Base-by-base conservation (phyloP, 768 basidiomycete genomes). In the Pisolithus microcarpus region DNA sequence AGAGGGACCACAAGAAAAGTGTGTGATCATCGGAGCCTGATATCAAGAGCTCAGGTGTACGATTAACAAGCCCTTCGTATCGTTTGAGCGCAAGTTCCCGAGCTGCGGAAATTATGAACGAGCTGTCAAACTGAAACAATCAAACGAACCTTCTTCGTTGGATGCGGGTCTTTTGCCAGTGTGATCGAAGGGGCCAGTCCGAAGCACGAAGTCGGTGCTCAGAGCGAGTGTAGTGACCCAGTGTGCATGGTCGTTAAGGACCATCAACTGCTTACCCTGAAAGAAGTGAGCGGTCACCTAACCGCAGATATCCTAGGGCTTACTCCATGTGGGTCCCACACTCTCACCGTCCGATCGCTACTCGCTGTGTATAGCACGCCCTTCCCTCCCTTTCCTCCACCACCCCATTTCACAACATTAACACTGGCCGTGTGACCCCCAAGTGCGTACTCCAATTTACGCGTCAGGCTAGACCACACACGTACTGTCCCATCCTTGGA, bases 11-110 rank as follows among this genome's bases (percentile, higher is more conserved):
- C 11, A 99, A 79, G 79, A 94, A 97, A 46, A 97, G 81, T 0
- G 95, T 99, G 67, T 97, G 95, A 66, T 99, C 95, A 65, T 99
- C 94, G 4, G 94, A 97, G 19, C 93, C 94, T 5, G 93, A 91
- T 65, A 97, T 95, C 56, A 95, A 73, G 4, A 91, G 75, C 66
- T 97, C 94, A 10, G 91, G 85, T 0, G 67, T 70, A 13, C 63
- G 75, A 28, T 76, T 70, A 18, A 87, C 75, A 51, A 90, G 75
- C 6, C 74, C 71, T 31, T 85, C 83, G 68, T 95, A 98, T 37
- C 93, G 84, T 48, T 73, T 78, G 49, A 84, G 70, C 5, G 94
- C 93, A 19, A 85, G 72, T 11, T 77, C 65, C 73, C 90, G 84
- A 0, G 91, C 92, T 92, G 54, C n/a, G 37, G 36, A 34, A 6